Conservation (phyloP, 83 land plant species). For the Isoetes engelmannii region DNA sequence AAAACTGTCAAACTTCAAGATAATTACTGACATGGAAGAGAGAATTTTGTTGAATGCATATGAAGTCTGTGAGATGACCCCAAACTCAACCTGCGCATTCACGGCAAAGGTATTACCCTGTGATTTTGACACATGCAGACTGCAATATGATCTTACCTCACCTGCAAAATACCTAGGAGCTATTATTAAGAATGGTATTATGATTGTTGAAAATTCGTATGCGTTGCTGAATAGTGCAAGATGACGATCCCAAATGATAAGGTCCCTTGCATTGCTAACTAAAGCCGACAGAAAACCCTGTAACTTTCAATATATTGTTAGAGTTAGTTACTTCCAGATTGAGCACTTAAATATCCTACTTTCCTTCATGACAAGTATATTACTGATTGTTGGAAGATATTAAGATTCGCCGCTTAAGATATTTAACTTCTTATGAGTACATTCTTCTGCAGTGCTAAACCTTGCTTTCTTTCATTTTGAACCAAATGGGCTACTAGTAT, state of each 20-base stretch:
- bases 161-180: constrained; percentile 45
- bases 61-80: constrained; percentile 42
- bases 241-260: constrained; percentile 38
- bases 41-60: constrained; percentile 38
- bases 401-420: too few relatives aligned
- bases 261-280: constrained; percentile 37
- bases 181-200: constrained; percentile 41
- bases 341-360: too few relatives aligned
- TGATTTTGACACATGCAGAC: too few relatives aligned
- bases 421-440: too few relatives aligned
- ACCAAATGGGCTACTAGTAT: too few relatives aligned
- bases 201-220: constrained; percentile 42
- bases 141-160: constrained; percentile 20
- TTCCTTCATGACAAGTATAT: too few relatives aligned
- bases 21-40: constrained; percentile 37
- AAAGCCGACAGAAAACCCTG: constrained; percentile 34
- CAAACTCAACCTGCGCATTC: constrained; percentile 38
- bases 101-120: not conserved
- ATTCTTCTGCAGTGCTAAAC: too few relatives aligned
- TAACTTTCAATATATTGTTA: not conserved
- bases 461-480: too few relatives aligned
- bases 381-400: too few relatives aligned
- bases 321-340: too few relatives aligned
- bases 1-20: constrained; percentile 42
- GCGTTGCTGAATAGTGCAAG: constrained; percentile 44